These are phyloP conservation scores for Roridomyces roridus DNA, from an alignment of 768 basidiomycete species.

Conservation along the genomic window DNA sequence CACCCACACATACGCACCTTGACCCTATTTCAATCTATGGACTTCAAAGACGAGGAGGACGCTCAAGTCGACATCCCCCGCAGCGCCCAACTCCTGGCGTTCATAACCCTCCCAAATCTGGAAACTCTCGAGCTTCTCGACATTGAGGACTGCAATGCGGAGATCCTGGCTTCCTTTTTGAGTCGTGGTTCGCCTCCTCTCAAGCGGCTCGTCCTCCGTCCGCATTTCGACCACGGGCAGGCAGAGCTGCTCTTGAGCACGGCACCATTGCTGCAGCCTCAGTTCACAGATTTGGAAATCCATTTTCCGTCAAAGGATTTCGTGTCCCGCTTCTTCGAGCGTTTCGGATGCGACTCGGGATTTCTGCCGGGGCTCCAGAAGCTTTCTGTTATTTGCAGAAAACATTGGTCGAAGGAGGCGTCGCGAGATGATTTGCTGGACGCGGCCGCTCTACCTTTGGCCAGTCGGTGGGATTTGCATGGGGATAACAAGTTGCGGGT, in stretches of 20 bases:
- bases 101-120: too few relatives aligned
- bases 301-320: neutral
- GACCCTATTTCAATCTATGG: slow-evolving; percentile 1
- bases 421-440: neutral
- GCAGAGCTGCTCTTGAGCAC: too few relatives aligned
- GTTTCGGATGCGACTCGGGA: neutral
- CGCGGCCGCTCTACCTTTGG: neutral
- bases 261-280: too few relatives aligned
- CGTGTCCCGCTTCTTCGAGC: neutral
- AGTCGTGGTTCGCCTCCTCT: too few relatives aligned
- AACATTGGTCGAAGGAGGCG: neutral
- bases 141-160: too few relatives aligned
- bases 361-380: neutral
- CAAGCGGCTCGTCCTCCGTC: too few relatives aligned
- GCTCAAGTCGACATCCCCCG: neutral
- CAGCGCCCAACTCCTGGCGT: neutral
- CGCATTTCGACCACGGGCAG: too few relatives aligned
- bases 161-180: too few relatives aligned
- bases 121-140: too few relatives aligned
- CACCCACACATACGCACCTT: neutral
- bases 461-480: neutral
- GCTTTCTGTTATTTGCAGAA: slow-evolving; percentile 2
- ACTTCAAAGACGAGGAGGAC: neutral
- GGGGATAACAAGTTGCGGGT: neutral
- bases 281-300: slow-evolving; percentile 4